A percentile compares a stretch with the other conserved stretches of the same genome.
Conservation (phyloP, 202 grass and related monocot genomes). For the Zizania palustris region DNA sequence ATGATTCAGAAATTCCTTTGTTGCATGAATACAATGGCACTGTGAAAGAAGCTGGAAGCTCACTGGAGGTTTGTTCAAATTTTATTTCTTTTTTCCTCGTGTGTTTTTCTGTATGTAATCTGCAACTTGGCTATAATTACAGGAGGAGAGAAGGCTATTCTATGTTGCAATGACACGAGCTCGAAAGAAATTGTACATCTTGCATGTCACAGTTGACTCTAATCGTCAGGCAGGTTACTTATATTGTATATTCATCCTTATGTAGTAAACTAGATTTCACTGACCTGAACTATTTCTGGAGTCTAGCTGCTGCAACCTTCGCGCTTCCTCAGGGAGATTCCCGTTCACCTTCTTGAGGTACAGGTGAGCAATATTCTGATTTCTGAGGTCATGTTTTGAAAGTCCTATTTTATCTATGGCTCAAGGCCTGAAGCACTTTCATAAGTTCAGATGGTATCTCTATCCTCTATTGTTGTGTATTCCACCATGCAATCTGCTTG, state of each 20-base stretch:
- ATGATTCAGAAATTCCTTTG: conserved; percentile 93
- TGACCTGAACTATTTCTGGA: conserved; percentile 40
- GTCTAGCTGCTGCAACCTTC: conserved; percentile 86
- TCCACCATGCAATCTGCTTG: conserved; percentile 8
- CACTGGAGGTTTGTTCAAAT: conserved; percentile 63
- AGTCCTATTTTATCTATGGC: conserved; percentile 34
- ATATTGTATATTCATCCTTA: conserved; percentile 34
- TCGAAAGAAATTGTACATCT: conserved; percentile 83
- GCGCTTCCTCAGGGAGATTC: conserved; percentile 91
- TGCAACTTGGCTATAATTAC: conserved; percentile 38
- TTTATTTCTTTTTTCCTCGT: conserved; percentile 25
- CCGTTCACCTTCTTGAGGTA: conserved; percentile 73
- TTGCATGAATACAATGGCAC: conserved; percentile 80
- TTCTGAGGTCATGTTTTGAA: conserved; percentile 21
- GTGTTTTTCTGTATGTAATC: conserved; percentile 33
- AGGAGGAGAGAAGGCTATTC: conserved; percentile 94
- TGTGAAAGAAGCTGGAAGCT: conserved; percentile 56
- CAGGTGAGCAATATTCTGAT: conserved; percentile 58
- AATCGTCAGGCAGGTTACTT: conserved; percentile 66
- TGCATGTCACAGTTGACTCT: conserved; percentile 77
- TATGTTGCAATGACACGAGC: conserved; percentile 97
- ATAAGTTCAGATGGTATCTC: conserved; percentile 15
- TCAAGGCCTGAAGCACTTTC: conserved; percentile 16
- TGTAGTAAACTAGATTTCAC: conserved; percentile 14
- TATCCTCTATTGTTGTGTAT: conserved; percentile 22